Evolutionary conservation across 1,139 yeast genomes (phyloP).

Genomic region (Pneumocystis canis): DNA sequence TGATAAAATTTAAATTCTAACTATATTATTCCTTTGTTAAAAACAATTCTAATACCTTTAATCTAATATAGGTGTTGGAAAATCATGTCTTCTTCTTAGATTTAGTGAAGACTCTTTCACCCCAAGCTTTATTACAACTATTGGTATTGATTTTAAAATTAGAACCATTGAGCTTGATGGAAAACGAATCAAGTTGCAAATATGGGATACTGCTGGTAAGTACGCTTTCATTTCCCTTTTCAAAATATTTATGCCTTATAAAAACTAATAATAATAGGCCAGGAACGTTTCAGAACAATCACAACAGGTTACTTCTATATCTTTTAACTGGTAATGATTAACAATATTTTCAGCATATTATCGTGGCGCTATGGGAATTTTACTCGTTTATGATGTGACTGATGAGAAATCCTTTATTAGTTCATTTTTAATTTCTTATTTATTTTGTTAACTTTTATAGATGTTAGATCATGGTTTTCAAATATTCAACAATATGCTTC

Average conservation of each 20-base stretch:
- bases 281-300: constrained; percentile 93
- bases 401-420: constrained; percentile 85
- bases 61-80: constrained; percentile 56
- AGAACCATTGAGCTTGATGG: constrained; percentile 91
- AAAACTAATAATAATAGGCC: constrained; percentile 30
- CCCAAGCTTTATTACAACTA: constrained; percentile 90
- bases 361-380: constrained; percentile 97
- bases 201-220: constrained; percentile 88
- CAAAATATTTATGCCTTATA: neutral
- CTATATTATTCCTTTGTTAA: neutral
- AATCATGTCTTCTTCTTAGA: constrained; percentile 82
- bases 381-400: constrained; percentile 88
- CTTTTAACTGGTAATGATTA: neutral
- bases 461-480: constrained; percentile 76
- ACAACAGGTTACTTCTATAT: constrained; percentile 37
- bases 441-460: constrained; percentile 13
- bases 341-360: constrained; percentile 47
- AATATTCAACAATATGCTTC: constrained; percentile 94
- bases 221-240: neutral
- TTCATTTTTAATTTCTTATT: constrained; percentile 20
- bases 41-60: neutral
- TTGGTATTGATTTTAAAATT: constrained; percentile 95
- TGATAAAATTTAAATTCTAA: neutral
- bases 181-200: constrained; percentile 81
- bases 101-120: constrained; percentile 95